These are phyloP conservation scores for Trichoderma cornu-damae DNA, from an alignment of 2,329 filamentous ascomycete species.

Conservation along the genomic window DNA sequence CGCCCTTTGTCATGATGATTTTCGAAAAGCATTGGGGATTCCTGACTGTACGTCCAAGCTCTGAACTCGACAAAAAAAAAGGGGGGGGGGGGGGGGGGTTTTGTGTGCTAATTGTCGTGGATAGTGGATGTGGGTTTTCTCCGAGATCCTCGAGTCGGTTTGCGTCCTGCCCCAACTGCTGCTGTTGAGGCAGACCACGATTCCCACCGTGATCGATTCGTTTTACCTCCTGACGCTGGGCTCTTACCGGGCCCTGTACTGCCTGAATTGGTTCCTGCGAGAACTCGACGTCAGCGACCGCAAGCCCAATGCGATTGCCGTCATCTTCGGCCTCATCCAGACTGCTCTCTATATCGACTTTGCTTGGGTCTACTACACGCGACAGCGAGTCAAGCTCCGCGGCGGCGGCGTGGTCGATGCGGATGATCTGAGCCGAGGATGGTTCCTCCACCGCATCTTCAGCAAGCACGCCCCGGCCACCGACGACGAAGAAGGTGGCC, in stretches of 20 bases:
- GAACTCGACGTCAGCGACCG: slow-evolving; percentile 53
- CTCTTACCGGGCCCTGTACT: slow-evolving; percentile 82
- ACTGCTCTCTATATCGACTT: slow-evolving; percentile 90
- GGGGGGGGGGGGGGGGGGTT: too few species aligned
- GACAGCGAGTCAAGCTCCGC: slow-evolving; percentile 89
- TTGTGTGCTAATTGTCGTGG: neutral
- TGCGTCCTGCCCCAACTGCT: slow-evolving; percentile 88
- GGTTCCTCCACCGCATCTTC: slow-evolving; percentile 74
- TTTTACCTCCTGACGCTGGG: slow-evolving; percentile 87
- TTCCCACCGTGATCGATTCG: slow-evolving; percentile 94
- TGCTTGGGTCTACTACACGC: slow-evolving; percentile 92
- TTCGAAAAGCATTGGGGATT: slow-evolving; percentile 52
- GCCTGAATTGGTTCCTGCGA: slow-evolving; percentile 83
- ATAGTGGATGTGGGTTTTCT: slow-evolving; percentile 81
- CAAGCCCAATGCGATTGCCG: slow-evolving; percentile 63
- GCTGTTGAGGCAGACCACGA: slow-evolving; percentile 86
- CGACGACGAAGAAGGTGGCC: slow-evolving; percentile 57
- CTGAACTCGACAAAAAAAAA: slow-evolving; percentile 27
- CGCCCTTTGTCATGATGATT: slow-evolving; percentile 68
- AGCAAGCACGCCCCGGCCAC: slow-evolving; percentile 51
- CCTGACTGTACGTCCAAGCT: slow-evolving; percentile 38
- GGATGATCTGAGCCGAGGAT: slow-evolving; percentile 80
- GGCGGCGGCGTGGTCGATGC: slow-evolving; percentile 81
- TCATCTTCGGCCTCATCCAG: slow-evolving; percentile 84
- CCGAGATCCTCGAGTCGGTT: slow-evolving; percentile 84